Base-by-base conservation (phyloP, 495 filamentous ascomycete species). In the Sphaerosporella brunnea region DNA sequence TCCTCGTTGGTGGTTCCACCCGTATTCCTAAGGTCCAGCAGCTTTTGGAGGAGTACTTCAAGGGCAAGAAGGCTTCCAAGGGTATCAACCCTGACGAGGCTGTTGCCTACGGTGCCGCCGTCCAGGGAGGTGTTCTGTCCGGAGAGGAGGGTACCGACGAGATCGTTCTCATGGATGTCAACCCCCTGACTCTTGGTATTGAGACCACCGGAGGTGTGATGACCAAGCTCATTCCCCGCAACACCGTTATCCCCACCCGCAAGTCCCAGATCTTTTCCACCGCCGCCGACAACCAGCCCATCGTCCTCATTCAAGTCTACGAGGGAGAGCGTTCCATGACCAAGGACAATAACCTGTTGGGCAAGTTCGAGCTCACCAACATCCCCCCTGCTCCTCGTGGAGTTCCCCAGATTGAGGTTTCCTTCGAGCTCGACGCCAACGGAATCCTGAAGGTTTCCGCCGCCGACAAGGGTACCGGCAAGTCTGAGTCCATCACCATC, bases 221-320 rank as follows among this genome's bases (percentile, higher is more conserved):
- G 87, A 94, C 88, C 63, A 90, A 87, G 71, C 73, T 96, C 54
- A 94, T 96, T 61, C 80, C 84, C 64, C 81, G 88, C 56, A 88
- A 90, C 70, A 94, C 88, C 48, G 78, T 86, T 52, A 93, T 96
- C 64, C 88, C 88, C 34, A 94, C 88, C 51, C 82, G 82, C 70
- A 96, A 96, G 75, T 82, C 78, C 63, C 87, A 94, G 72, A 92
- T 93, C 66, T 94, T 96, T 77, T 93, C 85, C 26, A 96, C 88
- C 41, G 88, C 88, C 51, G 87, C 88, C 56, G 88, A 96, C 62
- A 94, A 96, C 76, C 88, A 96, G 68, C 87, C 88, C 43, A 84
- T 90, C 23, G 88, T 96, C 64, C 69, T 94, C 60, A 94, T 96
- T 66, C 88, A 96, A 71, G 86, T 96, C 60, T 96, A 73, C 62